Evolutionary conservation across 768 basidiomycete genomes (phyloP), one percentile per base, ranked within the genome.

Genomic region (Pisolithus marmoratus): DNA sequence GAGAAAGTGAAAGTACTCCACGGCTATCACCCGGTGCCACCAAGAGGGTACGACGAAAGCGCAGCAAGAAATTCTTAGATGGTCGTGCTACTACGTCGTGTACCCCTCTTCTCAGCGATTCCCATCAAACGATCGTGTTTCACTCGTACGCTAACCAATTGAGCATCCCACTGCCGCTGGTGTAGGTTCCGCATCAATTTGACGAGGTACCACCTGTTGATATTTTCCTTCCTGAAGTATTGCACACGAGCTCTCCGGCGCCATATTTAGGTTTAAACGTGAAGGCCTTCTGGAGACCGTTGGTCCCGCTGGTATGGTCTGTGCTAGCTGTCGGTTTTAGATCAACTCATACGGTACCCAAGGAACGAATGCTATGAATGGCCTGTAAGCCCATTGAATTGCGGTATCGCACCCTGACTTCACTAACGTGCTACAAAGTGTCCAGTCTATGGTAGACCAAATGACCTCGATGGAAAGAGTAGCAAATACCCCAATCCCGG

Each of bases 391-490:
- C 44, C 38, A 14, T 48, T 12, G 14, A 34, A 15, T 34, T 34
- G 43, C 36, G 23, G 46, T 38, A 14, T 27, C 29, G 53, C n/a
- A 43, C 23, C 50, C 8, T 17, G 22, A 19, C 38, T 34, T 1
- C 19, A 47, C 48, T 27, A 42, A 47, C 36, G 47, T 38, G 9
- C 49, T 38, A 43, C 54, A 4, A 56, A 90, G 89, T 46, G 72
- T 93, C 44, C 85, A 87, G 55, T 76, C 78, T 36, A 85, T 95
- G 82, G 84, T 90, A 1, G 90, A 94, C 60, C 85, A 91, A 64
- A 75, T 97, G 59, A 82, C 84, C 15, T 75, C 77, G 5, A 90
- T 96, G 84, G 94, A 97, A 70, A 80, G 94, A n/a, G 78, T 94
- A 34, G 88, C 90, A 15, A 92, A 89, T 66, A 90, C 90, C 9